Percentiles rank a stretch among this genome's conserved stretches.
phyloP scores from a whole-genome alignment of 2,329 filamentous ascomycete genomes.

The Decorospora gaudefroyi region DNA sequence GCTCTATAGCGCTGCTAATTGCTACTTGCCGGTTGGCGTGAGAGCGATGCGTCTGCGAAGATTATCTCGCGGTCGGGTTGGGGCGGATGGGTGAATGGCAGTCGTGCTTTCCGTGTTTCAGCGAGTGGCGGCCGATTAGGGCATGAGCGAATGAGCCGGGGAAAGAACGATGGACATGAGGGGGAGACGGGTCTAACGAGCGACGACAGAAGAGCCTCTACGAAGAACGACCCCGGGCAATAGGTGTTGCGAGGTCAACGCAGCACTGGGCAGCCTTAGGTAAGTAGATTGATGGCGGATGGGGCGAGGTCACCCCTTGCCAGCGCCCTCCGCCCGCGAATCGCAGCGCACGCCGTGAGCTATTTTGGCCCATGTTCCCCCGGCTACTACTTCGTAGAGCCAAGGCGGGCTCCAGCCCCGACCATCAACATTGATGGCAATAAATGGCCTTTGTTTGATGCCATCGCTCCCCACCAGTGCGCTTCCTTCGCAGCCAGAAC shows the following conservation, averaged over 20 bases:
- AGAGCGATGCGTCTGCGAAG: slow-evolving; percentile 3
- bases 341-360: slow-evolving; percentile 10
- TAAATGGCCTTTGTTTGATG: too few species aligned
- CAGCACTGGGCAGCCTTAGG: too few species aligned
- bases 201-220: slow-evolving; percentile 19
- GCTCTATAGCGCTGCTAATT: slow-evolving; percentile 7
- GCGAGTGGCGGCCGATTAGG: slow-evolving; percentile 32
- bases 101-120: slow-evolving; percentile 24
- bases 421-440: slow-evolving; percentile 2
- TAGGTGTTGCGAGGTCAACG: slow-evolving; percentile 36
- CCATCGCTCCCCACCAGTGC: background rate
- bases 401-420: slow-evolving; percentile 3
- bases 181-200: slow-evolving; percentile 26
- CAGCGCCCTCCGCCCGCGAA: slow-evolving; percentile 11
- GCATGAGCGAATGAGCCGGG: slow-evolving; percentile 20
- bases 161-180: slow-evolving; percentile 10
- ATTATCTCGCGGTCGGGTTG: background rate
- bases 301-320: slow-evolving; percentile 18
- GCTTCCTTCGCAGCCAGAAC: background rate
- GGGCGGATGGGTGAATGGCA: slow-evolving; percentile 1
- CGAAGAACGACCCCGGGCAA: slow-evolving; percentile 10
- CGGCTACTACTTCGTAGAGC: slow-evolving; percentile 12
- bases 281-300: slow-evolving; percentile 14
- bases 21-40: too few species aligned
- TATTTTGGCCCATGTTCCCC: slow-evolving; percentile 22